These are phyloP conservation scores for Dictyostelium purpureum DNA, from an alignment of 78 protist species.

Conservation along the genomic window DNA sequence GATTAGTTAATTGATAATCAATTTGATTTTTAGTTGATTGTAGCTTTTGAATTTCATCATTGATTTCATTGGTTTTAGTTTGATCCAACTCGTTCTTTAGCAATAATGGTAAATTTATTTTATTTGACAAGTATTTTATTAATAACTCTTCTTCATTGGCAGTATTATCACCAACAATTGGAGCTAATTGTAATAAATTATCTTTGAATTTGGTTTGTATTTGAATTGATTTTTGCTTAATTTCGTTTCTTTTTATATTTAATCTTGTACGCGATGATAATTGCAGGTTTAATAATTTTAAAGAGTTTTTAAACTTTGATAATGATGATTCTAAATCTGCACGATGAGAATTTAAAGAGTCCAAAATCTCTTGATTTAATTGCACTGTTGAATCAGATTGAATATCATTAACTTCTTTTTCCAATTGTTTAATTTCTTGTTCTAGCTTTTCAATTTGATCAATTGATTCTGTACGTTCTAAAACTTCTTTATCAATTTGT, in stretches of 20 bases:
- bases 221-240: background rate
- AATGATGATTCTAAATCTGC: background rate
- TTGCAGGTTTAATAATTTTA: conserved; percentile 6
- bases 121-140: background rate
- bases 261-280: background rate
- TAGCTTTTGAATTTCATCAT: background rate
- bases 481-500: background rate
- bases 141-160: background rate
- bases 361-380: background rate
- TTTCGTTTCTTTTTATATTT: background rate
- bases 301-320: background rate
- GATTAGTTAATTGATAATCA: background rate
- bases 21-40: background rate
- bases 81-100: background rate
- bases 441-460: background rate
- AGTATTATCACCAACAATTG: background rate
- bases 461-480: background rate
- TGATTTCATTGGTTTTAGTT: background rate
- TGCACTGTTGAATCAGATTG: background rate
- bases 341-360: background rate
- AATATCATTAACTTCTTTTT: background rate
- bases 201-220: background rate
- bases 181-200: background rate
- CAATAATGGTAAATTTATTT: background rate
- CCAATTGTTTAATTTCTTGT: background rate